Evolutionary conservation across 306 rosid species (phyloP), one percentile per base, ranked within the genome.

Genomic region (Rosa lucieae): DNA sequence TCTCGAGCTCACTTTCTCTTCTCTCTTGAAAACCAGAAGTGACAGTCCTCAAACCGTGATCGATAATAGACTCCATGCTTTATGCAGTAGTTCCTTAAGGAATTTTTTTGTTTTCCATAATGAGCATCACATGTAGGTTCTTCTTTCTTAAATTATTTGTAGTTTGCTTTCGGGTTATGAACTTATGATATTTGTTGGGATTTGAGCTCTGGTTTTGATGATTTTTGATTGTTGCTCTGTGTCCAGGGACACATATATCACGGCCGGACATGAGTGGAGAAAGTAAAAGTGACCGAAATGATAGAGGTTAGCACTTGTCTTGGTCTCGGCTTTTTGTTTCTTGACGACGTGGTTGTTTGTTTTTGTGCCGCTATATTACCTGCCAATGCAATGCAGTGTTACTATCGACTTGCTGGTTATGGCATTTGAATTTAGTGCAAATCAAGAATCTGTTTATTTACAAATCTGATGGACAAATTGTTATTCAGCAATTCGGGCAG

Each of bases 241-340:
- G 13, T 73, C 29, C 29, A 95, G 97, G 87, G 99, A 95, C 79
- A 95, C 99, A 26, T 95, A 87, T 82, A 85, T 92, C 55, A 95
- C 87, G 83, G 91, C 87, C 62, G 83, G 91, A 88, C 62, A 91
- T 92, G 97, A 85, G 85, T 10, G 97, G 97, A 76, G 99, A 95
- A 76, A 91, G 89, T 74, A 91, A 89, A 88, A 95, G 92, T 83
- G 95, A 95, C 80, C 89, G 99, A 77, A 95, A 95, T 71, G 99
- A 95, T 79, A 89, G 97, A 95, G 99, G 98, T 95, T 84, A 74
- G 86, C n/a, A 81, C 32, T 78, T 79, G 71, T 15, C 11, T 17
- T 29, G 20, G 75, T 68, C 47, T 77, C 53, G 21, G 69, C 65
- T 32, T 15, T 10, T 8, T 47, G 40, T 59, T 87, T 75, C 70